Evolutionary conservation across 192 early-diverging fungal genomes (phyloP).

Genomic region (Bifiguratus adelaidae): DNA sequence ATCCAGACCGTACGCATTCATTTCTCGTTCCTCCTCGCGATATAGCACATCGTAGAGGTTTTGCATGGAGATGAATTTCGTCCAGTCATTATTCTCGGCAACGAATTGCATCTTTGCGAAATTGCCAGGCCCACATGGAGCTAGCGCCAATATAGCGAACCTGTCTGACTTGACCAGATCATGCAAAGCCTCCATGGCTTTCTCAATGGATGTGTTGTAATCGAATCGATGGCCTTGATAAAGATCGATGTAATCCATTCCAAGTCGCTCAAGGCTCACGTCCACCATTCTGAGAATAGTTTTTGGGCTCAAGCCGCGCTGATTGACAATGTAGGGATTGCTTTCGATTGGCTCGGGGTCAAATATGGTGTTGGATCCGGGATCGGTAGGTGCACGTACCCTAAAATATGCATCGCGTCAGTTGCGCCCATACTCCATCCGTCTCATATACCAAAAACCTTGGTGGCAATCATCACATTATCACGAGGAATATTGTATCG

Average conservation of each 20-base stretch:
- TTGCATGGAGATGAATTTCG: conserved; percentile 36
- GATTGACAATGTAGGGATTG: conserved; percentile 5
- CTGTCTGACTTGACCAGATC: conserved; percentile 26
- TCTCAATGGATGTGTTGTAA: conserved; percentile 31
- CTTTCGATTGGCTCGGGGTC: neutral
- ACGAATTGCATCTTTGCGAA: conserved; percentile 26
- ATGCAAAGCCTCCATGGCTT: conserved; percentile 20
- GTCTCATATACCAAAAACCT: conserved; percentile 12
- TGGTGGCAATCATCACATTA: conserved; percentile 20
- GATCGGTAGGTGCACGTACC: neutral
- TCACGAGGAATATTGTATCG: conserved; percentile 16
- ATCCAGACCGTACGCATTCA: conserved; percentile 31
- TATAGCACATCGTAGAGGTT: conserved; percentile 23
- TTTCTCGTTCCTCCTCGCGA: conserved; percentile 50
- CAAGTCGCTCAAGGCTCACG: conserved; percentile 13
- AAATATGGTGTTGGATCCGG: neutral
- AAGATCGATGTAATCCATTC: conserved; percentile 35
- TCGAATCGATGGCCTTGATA: conserved; percentile 33
- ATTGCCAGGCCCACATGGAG: conserved; percentile 31
- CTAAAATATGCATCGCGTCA: neutral
- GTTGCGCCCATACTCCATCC: too few species aligned
- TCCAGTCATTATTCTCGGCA: conserved; percentile 38
- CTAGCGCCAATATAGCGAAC: conserved; percentile 24
- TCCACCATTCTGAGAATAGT: conserved; percentile 16
- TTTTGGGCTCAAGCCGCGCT: conserved; percentile 12